phyloP scores from a whole-genome alignment of 1,284 basidiomycete species.

The Takashimella koratensis region DNA sequence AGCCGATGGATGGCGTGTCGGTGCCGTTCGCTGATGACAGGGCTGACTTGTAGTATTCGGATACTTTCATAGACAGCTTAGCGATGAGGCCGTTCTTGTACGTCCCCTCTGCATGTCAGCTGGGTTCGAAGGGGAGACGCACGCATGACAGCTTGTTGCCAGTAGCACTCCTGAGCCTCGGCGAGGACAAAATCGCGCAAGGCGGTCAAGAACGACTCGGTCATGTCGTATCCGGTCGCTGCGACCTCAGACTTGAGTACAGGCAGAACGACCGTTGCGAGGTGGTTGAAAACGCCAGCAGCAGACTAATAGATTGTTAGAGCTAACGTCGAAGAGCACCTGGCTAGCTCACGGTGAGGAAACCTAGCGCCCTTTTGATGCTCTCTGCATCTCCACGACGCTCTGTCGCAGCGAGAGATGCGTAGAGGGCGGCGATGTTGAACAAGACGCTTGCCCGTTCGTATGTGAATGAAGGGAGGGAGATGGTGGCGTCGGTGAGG shows the following conservation, averaged over 20 bases:
- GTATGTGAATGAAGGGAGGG: conserved; percentile 68
- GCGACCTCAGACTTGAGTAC: conserved; percentile 56
- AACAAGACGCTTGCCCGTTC: conserved; percentile 74
- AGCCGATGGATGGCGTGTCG: conserved; percentile 44
- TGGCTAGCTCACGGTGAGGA: conserved; percentile 63
- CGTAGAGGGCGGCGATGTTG: conserved; percentile 78
- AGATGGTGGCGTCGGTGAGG: conserved; percentile 56
- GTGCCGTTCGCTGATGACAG: conserved; percentile 57
- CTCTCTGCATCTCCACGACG: conserved; percentile 70
- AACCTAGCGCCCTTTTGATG: conserved; percentile 63
- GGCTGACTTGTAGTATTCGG: conserved; percentile 64
- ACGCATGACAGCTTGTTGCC: conserved; percentile 89
- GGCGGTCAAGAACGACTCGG: conserved; percentile 59
- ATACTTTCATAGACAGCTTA: conserved; percentile 74
- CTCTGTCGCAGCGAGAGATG: conserved; percentile 49
- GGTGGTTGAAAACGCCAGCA: conserved; percentile 68
- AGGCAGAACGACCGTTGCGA: conserved; percentile 60
- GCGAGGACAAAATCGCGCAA: conserved; percentile 80
- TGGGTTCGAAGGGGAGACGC: conserved; percentile 16
- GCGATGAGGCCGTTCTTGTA: conserved; percentile 81
- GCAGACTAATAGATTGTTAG: conserved; percentile 66
- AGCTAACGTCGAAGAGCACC: neutral
- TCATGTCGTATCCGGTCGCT: conserved; percentile 58
- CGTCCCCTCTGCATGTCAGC: conserved; percentile 55
- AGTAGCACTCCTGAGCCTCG: conserved; percentile 94